Evolutionary conservation across 495 filamentous ascomycete species (phyloP).

Genomic region (Penicillium verhagenii): DNA sequence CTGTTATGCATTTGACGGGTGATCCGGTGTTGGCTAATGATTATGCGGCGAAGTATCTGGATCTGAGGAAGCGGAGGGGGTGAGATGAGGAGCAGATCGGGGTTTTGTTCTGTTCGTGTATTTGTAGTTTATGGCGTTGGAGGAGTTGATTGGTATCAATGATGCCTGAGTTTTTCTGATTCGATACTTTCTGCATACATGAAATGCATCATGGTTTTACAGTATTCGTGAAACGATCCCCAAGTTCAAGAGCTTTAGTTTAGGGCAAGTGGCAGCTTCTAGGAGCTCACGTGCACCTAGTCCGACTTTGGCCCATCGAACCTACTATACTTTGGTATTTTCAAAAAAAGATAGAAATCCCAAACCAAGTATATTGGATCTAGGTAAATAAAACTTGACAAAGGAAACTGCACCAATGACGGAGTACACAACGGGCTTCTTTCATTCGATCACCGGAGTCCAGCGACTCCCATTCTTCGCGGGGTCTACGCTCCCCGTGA

Average conservation of each 20-base stretch:
- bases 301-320: too few relatives aligned
- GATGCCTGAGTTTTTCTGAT: background rate
- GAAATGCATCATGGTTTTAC: background rate
- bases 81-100: slow-evolving; percentile 11
- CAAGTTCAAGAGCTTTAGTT: background rate
- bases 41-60: slow-evolving; percentile 68
- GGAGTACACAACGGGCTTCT: slow-evolving; percentile 17
- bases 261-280: background rate
- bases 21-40: slow-evolving; percentile 72
- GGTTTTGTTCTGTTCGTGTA: background rate
- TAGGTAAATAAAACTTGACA: background rate
- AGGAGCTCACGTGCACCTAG: background rate
- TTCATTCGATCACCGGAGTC: slow-evolving; percentile 17
- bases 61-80: slow-evolving; percentile 45
- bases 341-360: background rate
- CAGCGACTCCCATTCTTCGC: slow-evolving; percentile 7
- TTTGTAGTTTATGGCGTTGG: background rate
- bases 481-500: slow-evolving; percentile 15
- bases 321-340: too few relatives aligned
- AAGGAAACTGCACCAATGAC: slow-evolving; percentile 17
- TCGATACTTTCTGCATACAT: background rate
- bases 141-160: background rate
- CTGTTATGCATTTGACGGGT: slow-evolving; percentile 71
- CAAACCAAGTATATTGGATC: slow-evolving; percentile 9
- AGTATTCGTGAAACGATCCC: background rate